A percentile compares a stretch with the other conserved stretches of the same genome.
Evolutionary conservation across 176 grass and related monocot genomes (phyloP).

Genomic region (Eleusine indica): DNA sequence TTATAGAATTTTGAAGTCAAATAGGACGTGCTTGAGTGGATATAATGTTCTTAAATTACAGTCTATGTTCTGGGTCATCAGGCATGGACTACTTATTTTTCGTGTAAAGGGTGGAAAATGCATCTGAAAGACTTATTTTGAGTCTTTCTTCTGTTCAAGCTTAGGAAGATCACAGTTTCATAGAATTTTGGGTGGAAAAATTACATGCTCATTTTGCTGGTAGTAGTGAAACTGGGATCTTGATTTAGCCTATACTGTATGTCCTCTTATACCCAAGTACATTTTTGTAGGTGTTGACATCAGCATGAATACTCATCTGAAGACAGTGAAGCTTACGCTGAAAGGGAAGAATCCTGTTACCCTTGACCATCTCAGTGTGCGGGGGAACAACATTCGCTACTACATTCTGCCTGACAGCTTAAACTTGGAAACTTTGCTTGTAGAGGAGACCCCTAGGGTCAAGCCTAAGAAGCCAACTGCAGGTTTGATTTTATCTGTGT

Average conservation of each 20-base stretch:
- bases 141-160: neutral
- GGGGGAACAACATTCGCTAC: slow-evolving; percentile 95
- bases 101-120: neutral
- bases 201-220: neutral
- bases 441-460: slow-evolving; percentile 86
- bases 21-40: neutral
- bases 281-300: slow-evolving; percentile 77
- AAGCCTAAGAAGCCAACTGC: slow-evolving; percentile 85
- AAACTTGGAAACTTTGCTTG: slow-evolving; percentile 87
- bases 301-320: slow-evolving; percentile 94
- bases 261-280: slow-evolving; percentile 32
- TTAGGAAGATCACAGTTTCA: neutral
- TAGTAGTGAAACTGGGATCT: neutral
- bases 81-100: neutral
- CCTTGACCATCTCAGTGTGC: slow-evolving; percentile 86
- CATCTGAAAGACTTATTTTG: neutral
- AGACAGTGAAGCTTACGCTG: slow-evolving; percentile 85
- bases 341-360: slow-evolving; percentile 92
- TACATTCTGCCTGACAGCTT: slow-evolving; percentile 95
- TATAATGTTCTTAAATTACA: neutral
- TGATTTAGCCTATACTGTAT: neutral
- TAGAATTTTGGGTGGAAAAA: neutral
- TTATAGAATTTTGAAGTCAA: neutral
- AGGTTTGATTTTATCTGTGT: slow-evolving; percentile 41
- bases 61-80: neutral